Evolutionary conservation across 306 rosid species (phyloP), one percentile per base, ranked within the genome.

Genomic region (Calophaca sinica): DNA sequence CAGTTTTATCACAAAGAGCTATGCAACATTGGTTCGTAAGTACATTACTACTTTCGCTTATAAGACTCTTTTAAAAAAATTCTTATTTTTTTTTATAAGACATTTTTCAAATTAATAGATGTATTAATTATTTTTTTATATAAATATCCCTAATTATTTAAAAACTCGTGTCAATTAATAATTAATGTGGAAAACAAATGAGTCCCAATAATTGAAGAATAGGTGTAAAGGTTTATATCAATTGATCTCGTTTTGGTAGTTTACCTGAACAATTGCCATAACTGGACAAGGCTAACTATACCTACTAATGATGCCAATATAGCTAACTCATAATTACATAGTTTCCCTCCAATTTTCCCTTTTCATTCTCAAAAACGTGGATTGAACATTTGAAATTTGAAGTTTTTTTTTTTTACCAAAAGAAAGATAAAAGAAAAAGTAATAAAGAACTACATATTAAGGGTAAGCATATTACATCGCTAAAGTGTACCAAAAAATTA

Each of bases 301-400:
- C 50, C 2, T 29, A 10, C 36, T 7, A 32, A 11, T 7, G 3
- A 20, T 33, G 52, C 15, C 49, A 9, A 10, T 33, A 28, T 11
- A 12, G 12, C 33, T 28, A 35, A 57, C 60, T 75, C 32, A 4
- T 2, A 50, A 12, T 59, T 61, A 15, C 32, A 62, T n/a, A 54
- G 62, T 79, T 79, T 79, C 70, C 68, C 74, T 57, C 79, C 74
- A 45, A 45, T 32, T 41, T 33, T 49, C 1, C 32, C 11, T 14
- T 55, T 33, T 28, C 39, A 26, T 65, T 48, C 45, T 26, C 6
- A 20, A 28, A 64, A 45, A 3, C 64, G 9, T 35, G 20, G 36
- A 33, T 55, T 13, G 11, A 54, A 68, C 57, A 26, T 65, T 54
- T 58, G 6, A 20, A 31, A 12, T 65, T 65, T 32, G 73, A 79